Evolutionary conservation across 306 rosid genomes (phyloP).

Genomic region (Acacia acuminata): DNA sequence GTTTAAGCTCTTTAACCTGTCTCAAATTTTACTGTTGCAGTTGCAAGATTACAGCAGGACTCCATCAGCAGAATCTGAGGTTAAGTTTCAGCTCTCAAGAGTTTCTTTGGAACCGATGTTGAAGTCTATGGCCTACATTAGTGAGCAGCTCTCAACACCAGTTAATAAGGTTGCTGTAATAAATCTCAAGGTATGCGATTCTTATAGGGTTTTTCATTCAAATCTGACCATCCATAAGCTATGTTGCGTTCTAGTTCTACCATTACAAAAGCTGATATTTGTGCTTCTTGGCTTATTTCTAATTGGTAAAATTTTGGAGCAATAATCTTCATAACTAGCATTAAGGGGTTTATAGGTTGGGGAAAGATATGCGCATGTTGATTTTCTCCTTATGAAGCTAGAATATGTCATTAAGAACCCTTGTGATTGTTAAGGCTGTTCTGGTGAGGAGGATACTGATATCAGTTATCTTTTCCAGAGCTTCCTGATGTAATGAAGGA

Average conservation of each 20-base stretch:
- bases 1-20: conserved; percentile 14
- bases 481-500: conserved; percentile 2
- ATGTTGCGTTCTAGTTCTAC: neutral
- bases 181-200: conserved; percentile 70
- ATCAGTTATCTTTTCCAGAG: conserved; percentile 1
- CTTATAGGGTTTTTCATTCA: conserved; percentile 14
- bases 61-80: conserved; percentile 81
- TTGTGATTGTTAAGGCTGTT: conserved; percentile 4
- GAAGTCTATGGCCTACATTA: conserved; percentile 89
- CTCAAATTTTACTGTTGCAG: conserved; percentile 49
- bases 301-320: conserved; percentile 5
- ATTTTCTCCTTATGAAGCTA: neutral
- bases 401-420: conserved; percentile 2
- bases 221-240: conserved; percentile 9
- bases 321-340: conserved; percentile 9
- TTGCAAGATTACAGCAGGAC: conserved; percentile 77
- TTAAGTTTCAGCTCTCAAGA: conserved; percentile 86
- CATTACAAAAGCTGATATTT: conserved; percentile 9
- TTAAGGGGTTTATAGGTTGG: neutral
- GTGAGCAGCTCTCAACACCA: conserved; percentile 86
- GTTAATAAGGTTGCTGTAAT: conserved; percentile 96
- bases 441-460: conserved; percentile 14
- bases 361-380: neutral
- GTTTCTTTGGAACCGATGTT: conserved; percentile 87
- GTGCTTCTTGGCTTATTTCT: conserved; percentile 14